A percentile compares a stretch with the other conserved stretches of the same genome.
Conservation (phyloP, 2,329 filamentous ascomycete species). For the Purpureocillium lavendulum region DNA sequence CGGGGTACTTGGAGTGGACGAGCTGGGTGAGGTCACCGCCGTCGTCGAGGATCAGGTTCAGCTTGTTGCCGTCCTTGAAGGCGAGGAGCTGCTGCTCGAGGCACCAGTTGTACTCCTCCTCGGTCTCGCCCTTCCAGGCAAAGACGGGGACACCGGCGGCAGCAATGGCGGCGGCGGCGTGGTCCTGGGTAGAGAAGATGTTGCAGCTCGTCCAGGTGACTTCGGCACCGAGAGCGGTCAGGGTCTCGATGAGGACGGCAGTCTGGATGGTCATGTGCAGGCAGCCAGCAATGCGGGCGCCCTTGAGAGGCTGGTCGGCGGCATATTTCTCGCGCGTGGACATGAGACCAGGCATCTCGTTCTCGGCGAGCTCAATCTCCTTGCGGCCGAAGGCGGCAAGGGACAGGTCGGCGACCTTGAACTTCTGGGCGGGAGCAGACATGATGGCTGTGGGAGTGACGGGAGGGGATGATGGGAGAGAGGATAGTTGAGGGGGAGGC, state of each 20-base stretch:
- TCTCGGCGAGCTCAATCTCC: conserved; percentile 96
- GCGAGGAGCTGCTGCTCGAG: conserved; percentile 94
- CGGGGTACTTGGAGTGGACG: conserved; percentile 96
- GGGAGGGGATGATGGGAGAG: conserved; percentile 8
- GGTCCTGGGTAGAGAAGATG: conserved; percentile 99
- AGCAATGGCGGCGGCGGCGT: conserved; percentile 95
- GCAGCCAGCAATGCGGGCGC: conserved; percentile 94
- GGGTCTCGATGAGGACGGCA: conserved; percentile 97
- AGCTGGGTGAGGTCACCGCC: conserved; percentile 95
- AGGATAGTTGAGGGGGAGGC: conserved; percentile 9
- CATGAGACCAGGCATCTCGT: conserved; percentile 98
- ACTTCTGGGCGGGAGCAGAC: conserved; percentile 80
- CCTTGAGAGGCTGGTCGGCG: conserved; percentile 83
- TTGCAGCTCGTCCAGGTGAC: conserved; percentile 99
- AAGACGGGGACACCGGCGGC: conserved; percentile 84
- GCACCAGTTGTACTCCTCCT: conserved; percentile 99
- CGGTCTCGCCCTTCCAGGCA: conserved; percentile 81
- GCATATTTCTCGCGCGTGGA: conserved; percentile 88
- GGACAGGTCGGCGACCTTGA: conserved; percentile 98
- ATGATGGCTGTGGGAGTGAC: conserved; percentile 31
- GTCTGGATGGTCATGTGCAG: conserved; percentile 99
- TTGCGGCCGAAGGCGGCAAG: conserved; percentile 97
- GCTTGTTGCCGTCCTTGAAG: conserved; percentile 93
- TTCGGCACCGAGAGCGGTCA: conserved; percentile 89
- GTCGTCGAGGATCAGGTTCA: conserved; percentile 99